These are phyloP conservation scores for Collybia nuda DNA, from an alignment of 768 basidiomycete genomes.

Conservation along the genomic window DNA sequence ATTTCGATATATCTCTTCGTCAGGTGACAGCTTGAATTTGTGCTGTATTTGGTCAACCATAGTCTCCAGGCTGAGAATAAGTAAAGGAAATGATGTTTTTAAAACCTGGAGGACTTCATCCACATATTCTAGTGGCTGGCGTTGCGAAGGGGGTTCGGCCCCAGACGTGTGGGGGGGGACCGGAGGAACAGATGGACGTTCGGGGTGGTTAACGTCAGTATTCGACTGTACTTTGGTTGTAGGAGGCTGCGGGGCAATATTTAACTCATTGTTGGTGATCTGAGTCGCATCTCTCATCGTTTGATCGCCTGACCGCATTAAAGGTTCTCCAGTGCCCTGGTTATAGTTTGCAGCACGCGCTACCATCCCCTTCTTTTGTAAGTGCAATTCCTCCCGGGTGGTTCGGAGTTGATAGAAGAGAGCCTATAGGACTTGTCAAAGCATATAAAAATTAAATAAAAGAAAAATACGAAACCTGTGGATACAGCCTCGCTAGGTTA, in stretches of 20 bases:
- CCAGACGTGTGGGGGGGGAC: conserved; percentile 13
- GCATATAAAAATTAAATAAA: neutral
- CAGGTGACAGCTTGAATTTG: conserved; percentile 84
- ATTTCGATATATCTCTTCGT: conserved; percentile 94
- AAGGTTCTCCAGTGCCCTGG: conserved; percentile 25
- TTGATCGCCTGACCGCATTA: conserved; percentile 28
- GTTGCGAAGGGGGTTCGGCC: conserved; percentile 31
- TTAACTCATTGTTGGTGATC: conserved; percentile 18
- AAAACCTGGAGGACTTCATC: conserved; percentile 93
- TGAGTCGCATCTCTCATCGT: conserved; percentile 24
- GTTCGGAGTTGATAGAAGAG: conserved; percentile 95
- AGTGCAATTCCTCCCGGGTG: conserved; percentile 42
- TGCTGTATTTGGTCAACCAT: conserved; percentile 93
- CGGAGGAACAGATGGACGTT: conserved; percentile 6
- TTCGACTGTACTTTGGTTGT: conserved; percentile 12
- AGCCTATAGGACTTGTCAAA: conserved; percentile 50
- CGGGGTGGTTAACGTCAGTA: conserved; percentile 14
- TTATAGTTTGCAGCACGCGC: conserved; percentile 39
- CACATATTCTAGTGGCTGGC: conserved; percentile 85
- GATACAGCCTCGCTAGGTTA: conserved; percentile 87
- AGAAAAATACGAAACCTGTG: conserved; percentile 63
- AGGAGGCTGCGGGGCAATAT: conserved; percentile 14
- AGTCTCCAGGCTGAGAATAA: conserved; percentile 94
- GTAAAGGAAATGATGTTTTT: conserved; percentile 93
- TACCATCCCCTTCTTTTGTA: conserved; percentile 38